These are phyloP conservation scores for Fragaria nilgerrensis DNA, from an alignment of 306 rosid species.

Conservation along the genomic window DNA sequence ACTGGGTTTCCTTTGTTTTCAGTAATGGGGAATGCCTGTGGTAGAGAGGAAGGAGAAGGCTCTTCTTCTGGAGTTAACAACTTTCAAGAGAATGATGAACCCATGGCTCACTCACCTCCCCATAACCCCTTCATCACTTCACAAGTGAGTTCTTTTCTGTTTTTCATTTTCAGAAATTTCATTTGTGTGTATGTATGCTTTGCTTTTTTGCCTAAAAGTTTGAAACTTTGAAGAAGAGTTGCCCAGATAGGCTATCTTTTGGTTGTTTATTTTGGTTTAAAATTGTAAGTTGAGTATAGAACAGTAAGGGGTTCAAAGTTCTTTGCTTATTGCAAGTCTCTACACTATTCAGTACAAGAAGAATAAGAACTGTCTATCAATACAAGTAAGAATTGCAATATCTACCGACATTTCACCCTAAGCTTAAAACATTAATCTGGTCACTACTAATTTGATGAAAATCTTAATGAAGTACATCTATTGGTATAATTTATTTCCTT, in stretches of 20 bases:
- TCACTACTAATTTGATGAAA: neutral
- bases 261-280: neutral
- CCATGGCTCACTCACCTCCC: constrained; percentile 31
- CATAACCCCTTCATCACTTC: constrained; percentile 10
- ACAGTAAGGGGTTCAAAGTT: neutral
- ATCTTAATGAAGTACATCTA: neutral
- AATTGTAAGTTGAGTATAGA: neutral
- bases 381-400: neutral
- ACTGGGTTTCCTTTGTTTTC: constrained; percentile 20
- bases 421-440: neutral
- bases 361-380: neutral
- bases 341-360: neutral
- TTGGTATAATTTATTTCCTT: neutral
- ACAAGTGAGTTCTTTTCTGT: constrained; percentile 26
- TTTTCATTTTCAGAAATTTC: neutral
- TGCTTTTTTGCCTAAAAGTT: neutral
- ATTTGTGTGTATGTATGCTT: constrained; percentile 1
- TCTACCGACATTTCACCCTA: neutral
- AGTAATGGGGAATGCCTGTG: constrained; percentile 40
- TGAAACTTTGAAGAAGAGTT: constrained; percentile 4
- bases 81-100: constrained; percentile 23
- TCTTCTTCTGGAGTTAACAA: constrained; percentile 31
- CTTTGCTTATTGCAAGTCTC: constrained; percentile 4
- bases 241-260: neutral
- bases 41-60: constrained; percentile 35